Conservation (phyloP, 352 stramenopile genomes). For the Phytophthora syringae region DNA sequence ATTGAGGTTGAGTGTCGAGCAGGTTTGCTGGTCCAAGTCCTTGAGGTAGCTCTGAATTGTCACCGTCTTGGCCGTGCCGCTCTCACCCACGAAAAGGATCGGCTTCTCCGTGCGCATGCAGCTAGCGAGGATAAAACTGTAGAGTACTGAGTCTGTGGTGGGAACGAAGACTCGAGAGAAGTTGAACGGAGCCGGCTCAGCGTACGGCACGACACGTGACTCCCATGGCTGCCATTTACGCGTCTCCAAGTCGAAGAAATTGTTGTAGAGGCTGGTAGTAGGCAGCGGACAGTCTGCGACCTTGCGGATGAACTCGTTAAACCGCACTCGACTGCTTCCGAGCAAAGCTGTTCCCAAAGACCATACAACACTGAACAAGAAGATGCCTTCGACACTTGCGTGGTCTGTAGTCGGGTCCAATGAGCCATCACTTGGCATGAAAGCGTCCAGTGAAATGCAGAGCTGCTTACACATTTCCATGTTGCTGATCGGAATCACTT, state of each 20-base stretch:
- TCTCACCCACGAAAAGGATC: conserved; percentile 94
- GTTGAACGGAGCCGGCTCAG: conserved; percentile 92
- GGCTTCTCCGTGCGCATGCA: conserved; percentile 89
- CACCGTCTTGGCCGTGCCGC: conserved; percentile 95
- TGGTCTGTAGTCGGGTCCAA: conserved; percentile 56
- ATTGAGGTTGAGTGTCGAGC: conserved; percentile 88
- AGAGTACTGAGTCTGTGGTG: conserved; percentile 94
- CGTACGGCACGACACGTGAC: conserved; percentile 86
- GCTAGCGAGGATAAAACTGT: conserved; percentile 92
- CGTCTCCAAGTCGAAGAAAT: conserved; percentile 91
- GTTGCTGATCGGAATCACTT: conserved; percentile 94
- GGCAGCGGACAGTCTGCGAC: conserved; percentile 84
- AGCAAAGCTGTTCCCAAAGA: conserved; percentile 91
- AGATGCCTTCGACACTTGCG: conserved; percentile 90
- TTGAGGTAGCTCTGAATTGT: conserved; percentile 96
- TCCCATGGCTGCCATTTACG: conserved; percentile 94
- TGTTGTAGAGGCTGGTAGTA: conserved; percentile 82
- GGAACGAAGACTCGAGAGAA: conserved; percentile 96
- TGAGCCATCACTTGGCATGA: conserved; percentile 62
- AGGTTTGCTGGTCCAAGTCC: conserved; percentile 72
- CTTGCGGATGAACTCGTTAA: conserved; percentile 93
- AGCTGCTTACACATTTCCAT: conserved; percentile 97
- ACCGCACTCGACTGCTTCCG: conserved; percentile 74
- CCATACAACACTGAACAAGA: conserved; percentile 95
- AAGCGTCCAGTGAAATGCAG: conserved; percentile 91